phyloP scores from a whole-genome alignment of 164 flowering plant species.

The Aristolochia fimbriata region DNA sequence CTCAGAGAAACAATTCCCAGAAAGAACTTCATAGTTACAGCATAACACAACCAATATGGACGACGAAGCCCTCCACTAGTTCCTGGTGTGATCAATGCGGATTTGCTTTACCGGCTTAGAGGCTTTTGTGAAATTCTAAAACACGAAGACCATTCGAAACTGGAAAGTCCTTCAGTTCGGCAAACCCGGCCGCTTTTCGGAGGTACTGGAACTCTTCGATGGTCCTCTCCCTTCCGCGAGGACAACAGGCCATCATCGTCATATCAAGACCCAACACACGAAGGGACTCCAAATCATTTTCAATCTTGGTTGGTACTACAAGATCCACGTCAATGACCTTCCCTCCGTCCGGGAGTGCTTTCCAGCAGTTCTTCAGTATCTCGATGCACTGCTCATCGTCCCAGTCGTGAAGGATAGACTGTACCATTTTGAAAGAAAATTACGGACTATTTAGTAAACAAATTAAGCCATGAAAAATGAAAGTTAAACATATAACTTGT shows the following conservation, averaged over 20 bases:
- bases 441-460: too few species aligned
- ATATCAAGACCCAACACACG: constrained; percentile 11
- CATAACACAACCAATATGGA: too few species aligned
- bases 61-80: too few species aligned
- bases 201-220: constrained; percentile 14
- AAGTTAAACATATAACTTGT: too few species aligned
- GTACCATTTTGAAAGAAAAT: background rate
- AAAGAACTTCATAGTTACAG: too few species aligned
- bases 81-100: too few species aligned
- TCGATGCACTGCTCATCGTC: constrained; percentile 23
- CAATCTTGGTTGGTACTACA: constrained; percentile 16
- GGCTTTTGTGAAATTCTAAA: constrained; percentile 20
- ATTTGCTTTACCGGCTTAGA: too few species aligned
- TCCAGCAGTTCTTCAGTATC: constrained; percentile 24
- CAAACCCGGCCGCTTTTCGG: constrained; percentile 23
- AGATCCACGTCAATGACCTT: constrained; percentile 28
- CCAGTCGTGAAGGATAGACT: constrained; percentile 18
- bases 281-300: constrained; percentile 1
- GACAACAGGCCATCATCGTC: constrained; percentile 10
- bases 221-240: constrained; percentile 24
- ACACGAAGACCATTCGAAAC: constrained; percentile 10
- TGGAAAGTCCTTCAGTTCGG: background rate
- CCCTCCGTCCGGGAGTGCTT: constrained; percentile 20
- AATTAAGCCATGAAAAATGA: too few species aligned
- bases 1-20: too few species aligned